Conservation (phyloP, 768 basidiomycete genomes). For the Xerocomellus chrysenteron region DNA sequence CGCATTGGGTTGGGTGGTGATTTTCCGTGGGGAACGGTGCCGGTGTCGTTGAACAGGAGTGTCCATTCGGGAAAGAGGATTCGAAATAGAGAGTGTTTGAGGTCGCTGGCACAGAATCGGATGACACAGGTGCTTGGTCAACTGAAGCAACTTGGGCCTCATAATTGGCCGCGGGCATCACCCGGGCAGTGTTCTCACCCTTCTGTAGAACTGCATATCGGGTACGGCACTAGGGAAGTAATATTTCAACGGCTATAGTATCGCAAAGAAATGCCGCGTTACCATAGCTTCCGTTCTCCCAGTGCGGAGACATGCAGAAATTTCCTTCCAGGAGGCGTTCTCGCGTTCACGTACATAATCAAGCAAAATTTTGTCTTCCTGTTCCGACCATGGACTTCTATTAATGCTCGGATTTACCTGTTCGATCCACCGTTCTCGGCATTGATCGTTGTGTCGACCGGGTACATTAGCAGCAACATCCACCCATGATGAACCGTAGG, state of each 20-base stretch:
- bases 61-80: neutral
- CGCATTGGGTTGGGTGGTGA: constrained; percentile 1
- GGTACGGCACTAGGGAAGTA: constrained; percentile 25
- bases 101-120: neutral
- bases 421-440: constrained; percentile 68
- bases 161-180: neutral
- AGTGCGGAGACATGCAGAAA: constrained; percentile 49
- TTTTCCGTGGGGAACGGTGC: constrained; percentile 1
- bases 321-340: constrained; percentile 55
- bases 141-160: neutral
- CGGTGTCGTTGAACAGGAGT: neutral
- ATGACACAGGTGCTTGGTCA: neutral
- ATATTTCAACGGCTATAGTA: neutral
- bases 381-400: constrained; percentile 52
- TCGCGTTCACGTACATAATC: constrained; percentile 47
- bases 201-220: constrained; percentile 28
- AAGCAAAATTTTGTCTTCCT: constrained; percentile 51
- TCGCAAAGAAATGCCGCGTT: neutral
- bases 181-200: neutral
- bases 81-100: constrained; percentile 1
- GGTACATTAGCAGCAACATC: constrained; percentile 61
- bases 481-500: constrained; percentile 63
- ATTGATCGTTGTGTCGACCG: constrained; percentile 74
- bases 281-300: constrained; percentile 55
- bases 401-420: constrained; percentile 41